These are phyloP conservation scores for Ophiostoma perfectum DNA, from an alignment of 2,329 filamentous ascomycete genomes.

Conservation along the genomic window DNA sequence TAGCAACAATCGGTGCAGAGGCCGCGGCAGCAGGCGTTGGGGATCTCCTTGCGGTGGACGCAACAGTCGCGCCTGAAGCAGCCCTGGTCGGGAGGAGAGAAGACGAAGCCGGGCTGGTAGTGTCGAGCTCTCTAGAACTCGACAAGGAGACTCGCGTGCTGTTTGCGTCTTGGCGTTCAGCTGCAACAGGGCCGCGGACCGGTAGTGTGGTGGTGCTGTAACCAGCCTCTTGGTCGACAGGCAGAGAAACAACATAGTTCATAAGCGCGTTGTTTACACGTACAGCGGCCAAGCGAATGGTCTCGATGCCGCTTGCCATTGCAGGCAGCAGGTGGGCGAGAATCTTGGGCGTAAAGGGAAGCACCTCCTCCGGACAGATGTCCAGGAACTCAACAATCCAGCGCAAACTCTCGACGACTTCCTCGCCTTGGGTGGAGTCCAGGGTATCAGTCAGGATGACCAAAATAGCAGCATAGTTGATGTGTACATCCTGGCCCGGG, in stretches of 20 bases:
- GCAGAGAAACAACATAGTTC: conserved; percentile 88
- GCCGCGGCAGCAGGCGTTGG: conserved; percentile 35
- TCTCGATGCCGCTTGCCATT: conserved; percentile 86
- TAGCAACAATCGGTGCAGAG: conserved; percentile 26
- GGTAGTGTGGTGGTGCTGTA: conserved; percentile 22
- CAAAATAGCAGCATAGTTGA: conserved; percentile 86
- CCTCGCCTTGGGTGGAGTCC: conserved; percentile 72
- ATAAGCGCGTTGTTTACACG: conserved; percentile 87
- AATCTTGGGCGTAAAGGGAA: conserved; percentile 89
- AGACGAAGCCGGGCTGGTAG: conserved; percentile 45
- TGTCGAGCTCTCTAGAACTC: conserved; percentile 50
- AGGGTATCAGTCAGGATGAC: conserved; percentile 88
- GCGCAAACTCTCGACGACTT: conserved; percentile 82
- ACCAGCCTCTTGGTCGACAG: conserved; percentile 55
- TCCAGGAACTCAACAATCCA: conserved; percentile 98
- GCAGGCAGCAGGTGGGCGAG: conserved; percentile 87
- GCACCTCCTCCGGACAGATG: conserved; percentile 92
- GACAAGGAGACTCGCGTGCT: conserved; percentile 50
- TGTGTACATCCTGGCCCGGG: conserved; percentile 91
- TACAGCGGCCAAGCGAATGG: conserved; percentile 79
- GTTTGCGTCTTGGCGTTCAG: conserved; percentile 43
- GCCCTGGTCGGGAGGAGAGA: conserved; percentile 16
- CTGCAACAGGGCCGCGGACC: background rate
- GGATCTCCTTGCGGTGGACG: conserved; percentile 31
- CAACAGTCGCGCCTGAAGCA: conserved; percentile 41